phyloP scores from a whole-genome alignment of 441 rosid species.

The Syzygium malaccense region DNA sequence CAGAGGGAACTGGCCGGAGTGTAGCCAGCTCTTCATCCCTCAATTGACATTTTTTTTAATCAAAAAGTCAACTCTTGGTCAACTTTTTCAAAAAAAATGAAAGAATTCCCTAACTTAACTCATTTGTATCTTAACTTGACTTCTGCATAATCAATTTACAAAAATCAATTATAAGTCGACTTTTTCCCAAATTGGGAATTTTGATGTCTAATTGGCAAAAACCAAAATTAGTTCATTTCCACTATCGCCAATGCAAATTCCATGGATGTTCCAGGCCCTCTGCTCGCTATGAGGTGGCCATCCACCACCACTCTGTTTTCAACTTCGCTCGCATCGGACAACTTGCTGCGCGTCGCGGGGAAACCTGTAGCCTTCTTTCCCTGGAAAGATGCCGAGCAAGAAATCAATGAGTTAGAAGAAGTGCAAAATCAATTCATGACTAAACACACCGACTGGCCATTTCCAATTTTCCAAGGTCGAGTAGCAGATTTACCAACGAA shows the following conservation, averaged over 20 bases:
- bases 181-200: too few species aligned
- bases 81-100: too few species aligned
- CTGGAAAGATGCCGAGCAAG: slow-evolving; percentile 16
- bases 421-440: neutral
- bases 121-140: too few species aligned
- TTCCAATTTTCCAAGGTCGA: neutral
- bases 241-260: slow-evolving; percentile 80
- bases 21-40: too few species aligned
- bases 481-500: neutral
- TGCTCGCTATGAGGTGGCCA: slow-evolving; percentile 85
- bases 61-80: too few species aligned
- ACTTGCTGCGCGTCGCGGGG: slow-evolving; percentile 72
- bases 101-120: too few species aligned
- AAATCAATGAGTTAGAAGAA: neutral
- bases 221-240: too few species aligned
- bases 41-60: too few species aligned
- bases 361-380: slow-evolving; percentile 91
- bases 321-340: slow-evolving; percentile 59
- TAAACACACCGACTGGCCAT: neutral
- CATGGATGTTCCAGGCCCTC: slow-evolving; percentile 82
- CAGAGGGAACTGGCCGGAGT: too few species aligned
- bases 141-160: too few species aligned
- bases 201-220: too few species aligned
- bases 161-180: too few species aligned
- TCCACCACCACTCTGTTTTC: slow-evolving; percentile 81